Base-by-base conservation (phyloP, 169 alveolate species). In the Hepatocystis sp. region DNA sequence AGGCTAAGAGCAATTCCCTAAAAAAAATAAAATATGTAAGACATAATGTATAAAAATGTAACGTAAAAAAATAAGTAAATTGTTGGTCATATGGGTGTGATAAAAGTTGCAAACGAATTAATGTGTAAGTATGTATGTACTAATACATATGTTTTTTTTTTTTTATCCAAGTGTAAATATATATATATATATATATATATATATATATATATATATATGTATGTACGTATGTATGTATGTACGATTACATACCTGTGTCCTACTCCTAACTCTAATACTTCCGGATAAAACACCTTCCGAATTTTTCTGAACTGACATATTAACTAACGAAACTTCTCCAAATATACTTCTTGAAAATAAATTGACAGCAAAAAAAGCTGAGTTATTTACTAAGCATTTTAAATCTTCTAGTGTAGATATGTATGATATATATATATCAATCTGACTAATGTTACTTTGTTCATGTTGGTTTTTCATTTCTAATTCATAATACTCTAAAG, bases 321-420 rank as follows among this genome's bases (percentile, higher is more conserved):
- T 97, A 42, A 97, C 96, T 3, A 97, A 84, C 23, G 98, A 98
- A 67, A 96, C 99, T 84, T 97, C 99, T 21, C 95, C 98, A 68
- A 94, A 94, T 55, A 94, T 93, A 30, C 98, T 96, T 78, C 96
- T 93, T 34, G 97, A 93, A 89, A 94, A 96, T 60, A 97, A 91
- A 81, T 97, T 97, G 2, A 95, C 92, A 2, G 97, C 98, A 60
- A 97, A 91, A 90, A 96, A 97, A 13, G 95, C 93, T 1, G 91
- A 85, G 27, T 89, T 92, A 32, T 84, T 68, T 10, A 84, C 32
- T 7, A 61, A 58, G 21, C 64, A 86, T 67, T 71, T 68, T 0
- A 91, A 23, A 30, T 91, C 94, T n/a, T 86, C 90, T 23, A 49
- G 61, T 25, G 56, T 47, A 2, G 61, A 40, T n/a, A 91, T 60